Evolutionary conservation across 2,329 filamentous ascomycete genomes (phyloP), one percentile per base, ranked within the genome.

Genomic region (Penicillium sp.): DNA sequence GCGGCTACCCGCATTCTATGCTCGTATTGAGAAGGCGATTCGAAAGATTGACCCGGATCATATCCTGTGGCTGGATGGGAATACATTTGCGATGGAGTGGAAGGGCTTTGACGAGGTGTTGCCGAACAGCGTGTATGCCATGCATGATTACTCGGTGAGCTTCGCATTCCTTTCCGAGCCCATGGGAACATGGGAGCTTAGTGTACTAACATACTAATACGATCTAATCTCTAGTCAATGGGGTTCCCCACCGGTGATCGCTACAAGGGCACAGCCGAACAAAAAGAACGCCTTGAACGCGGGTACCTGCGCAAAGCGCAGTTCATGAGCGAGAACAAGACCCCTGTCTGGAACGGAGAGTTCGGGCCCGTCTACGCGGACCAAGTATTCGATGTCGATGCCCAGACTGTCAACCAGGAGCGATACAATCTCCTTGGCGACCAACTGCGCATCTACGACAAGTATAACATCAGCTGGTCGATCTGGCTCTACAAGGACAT

Each of bases 401-500:
- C 71, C 9, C 70, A 75, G 7, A 66, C 68, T 8, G 75, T 76
- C 48, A 81, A 82, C 53, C 66, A 76, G 51, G 72, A 76, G 44
- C 71, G 80, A 4, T 80, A 80, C 63, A 73, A 76, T 29, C 70
- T 83, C 35, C 73, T 82, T 4, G 75, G 76, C 13, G 75, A 77
- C 17, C 80, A 82, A 64, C 68, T 85, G 31, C 68, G 71, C 12
- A 80, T 85, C 42, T 85, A 85, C 66, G 78, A 80, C 52, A 78
- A 80, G 68, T 70, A 81, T 57, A 69, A 77, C 49, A 81, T 82
- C 36, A 75, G 77, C 53, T 87, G 84, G 85, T 81, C 75, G 15
- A 87, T 87, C 65, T 85, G 83, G 82, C 70, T 83, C 0, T 85
- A 83, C 70, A 85, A 85, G 66, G 82, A 85, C 57, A 79, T 85